phyloP scores from a whole-genome alignment of 768 basidiomycete genomes.

The Lactarius pseudohatsudake region DNA sequence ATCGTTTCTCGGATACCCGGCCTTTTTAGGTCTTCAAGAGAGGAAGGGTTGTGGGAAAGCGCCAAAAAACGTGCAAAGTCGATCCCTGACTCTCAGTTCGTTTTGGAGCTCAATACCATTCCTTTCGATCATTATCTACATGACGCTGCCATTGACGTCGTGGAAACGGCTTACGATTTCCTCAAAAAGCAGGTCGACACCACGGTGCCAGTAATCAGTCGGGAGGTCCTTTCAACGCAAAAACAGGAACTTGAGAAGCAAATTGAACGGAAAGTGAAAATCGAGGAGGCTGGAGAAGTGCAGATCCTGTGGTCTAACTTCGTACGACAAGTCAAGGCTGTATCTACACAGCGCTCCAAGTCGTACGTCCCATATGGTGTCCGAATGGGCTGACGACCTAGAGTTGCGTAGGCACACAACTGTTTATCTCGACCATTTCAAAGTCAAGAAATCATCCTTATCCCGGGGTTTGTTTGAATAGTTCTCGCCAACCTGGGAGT shows the following conservation, averaged over 20 bases:
- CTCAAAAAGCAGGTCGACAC: constrained; percentile 8
- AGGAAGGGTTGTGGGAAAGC: constrained; percentile 6
- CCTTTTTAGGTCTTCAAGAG: background rate
- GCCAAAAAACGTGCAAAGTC: background rate
- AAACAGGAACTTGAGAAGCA: constrained; percentile 9
- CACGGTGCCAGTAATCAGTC: background rate
- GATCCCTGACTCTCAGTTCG: constrained; percentile 19
- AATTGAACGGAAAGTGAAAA: constrained; percentile 9
- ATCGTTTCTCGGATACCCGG: background rate
- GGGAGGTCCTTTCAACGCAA: constrained; percentile 13
- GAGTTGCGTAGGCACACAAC: background rate
- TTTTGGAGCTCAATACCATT: background rate
- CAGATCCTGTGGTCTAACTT: background rate
- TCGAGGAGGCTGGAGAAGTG: background rate
- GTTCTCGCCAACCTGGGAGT: too few species aligned
- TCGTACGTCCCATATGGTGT: constrained; percentile 4
- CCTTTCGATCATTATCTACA: background rate
- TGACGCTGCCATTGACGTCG: background rate
- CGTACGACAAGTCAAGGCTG: constrained; percentile 5
- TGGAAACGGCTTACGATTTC: constrained; percentile 1
- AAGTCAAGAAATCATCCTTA: background rate
- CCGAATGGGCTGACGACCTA: background rate
- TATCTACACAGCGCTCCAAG: background rate
- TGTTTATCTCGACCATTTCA: background rate
- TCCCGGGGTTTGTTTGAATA: constrained; percentile 1